Evolutionary conservation across 306 rosid genomes (phyloP).

Genomic region (Luffa acutangula): DNA sequence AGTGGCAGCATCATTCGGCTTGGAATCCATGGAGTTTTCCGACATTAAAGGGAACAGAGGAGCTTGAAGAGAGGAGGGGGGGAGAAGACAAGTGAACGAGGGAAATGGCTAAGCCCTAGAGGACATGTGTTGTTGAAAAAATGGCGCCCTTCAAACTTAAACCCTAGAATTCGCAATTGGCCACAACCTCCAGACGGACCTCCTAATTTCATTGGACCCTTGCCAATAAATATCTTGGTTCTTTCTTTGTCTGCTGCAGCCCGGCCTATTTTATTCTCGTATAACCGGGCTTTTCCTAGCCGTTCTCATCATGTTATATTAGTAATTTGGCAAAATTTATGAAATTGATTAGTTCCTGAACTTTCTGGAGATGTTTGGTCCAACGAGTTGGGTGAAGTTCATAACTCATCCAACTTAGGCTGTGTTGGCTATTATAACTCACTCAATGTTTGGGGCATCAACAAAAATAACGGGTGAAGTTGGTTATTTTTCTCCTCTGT

Average conservation of each 20-base stretch:
- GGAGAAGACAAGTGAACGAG: not conserved
- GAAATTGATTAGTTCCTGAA: too few species aligned
- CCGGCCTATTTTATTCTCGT: not conserved
- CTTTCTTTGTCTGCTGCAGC: not conserved
- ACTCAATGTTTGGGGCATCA: too few species aligned
- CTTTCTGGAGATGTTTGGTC: too few species aligned
- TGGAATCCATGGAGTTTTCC: constrained; percentile 52
- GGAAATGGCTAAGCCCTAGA: constrained; percentile 5
- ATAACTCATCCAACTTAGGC: too few species aligned
- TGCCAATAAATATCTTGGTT: not conserved
- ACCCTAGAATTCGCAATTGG: not conserved
- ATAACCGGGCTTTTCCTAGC: not conserved
- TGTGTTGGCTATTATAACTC: too few species aligned
- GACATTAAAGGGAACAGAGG: not conserved
- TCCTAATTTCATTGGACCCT: not conserved
- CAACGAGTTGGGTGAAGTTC: too few species aligned
- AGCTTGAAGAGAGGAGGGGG: not conserved
- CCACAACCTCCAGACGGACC: not conserved
- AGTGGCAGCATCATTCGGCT: constrained; percentile 24
- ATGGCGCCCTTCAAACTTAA: not conserved
- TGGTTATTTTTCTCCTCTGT: too few species aligned
- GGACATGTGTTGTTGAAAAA: not conserved
- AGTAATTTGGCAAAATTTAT: too few species aligned
- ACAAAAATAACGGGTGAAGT: too few species aligned
- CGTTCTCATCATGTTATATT: too few species aligned